A percentile compares a stretch with the other conserved stretches of the same genome.
Evolutionary conservation across 1,284 basidiomycete species (phyloP).

Genomic region (Coniophora puteana): DNA sequence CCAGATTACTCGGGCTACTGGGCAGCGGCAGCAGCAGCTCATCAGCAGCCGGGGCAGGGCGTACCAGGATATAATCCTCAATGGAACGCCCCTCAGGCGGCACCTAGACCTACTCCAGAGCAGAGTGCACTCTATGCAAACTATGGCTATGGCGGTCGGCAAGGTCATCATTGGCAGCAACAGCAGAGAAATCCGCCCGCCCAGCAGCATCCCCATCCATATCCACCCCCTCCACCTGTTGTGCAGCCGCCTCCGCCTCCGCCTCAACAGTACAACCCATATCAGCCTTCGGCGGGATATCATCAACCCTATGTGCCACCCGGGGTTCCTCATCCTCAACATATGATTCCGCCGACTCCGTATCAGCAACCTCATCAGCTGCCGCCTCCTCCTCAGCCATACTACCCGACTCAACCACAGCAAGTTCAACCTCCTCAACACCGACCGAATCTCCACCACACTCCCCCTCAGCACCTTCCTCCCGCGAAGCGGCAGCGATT

Average conservation of each 20-base stretch:
- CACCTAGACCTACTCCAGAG: slow-evolving; percentile 60
- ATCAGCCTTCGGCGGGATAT: slow-evolving; percentile 69
- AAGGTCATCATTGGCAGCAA: slow-evolving; percentile 56
- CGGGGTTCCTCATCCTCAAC: slow-evolving; percentile 49
- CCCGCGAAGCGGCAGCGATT: slow-evolving; percentile 84
- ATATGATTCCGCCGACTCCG: slow-evolving; percentile 37
- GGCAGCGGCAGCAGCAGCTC: slow-evolving; percentile 54
- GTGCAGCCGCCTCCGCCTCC: slow-evolving; percentile 48
- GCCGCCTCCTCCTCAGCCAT: slow-evolving; percentile 33
- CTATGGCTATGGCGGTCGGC: slow-evolving; percentile 77
- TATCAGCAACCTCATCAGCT: slow-evolving; percentile 31
- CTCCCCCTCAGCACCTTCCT: slow-evolving; percentile 65
- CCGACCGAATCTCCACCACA: slow-evolving; percentile 49
- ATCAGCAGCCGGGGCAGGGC: slow-evolving; percentile 41
- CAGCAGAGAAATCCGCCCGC: slow-evolving; percentile 53
- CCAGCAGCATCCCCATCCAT: slow-evolving; percentile 45
- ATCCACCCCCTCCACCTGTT: slow-evolving; percentile 48
- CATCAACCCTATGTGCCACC: slow-evolving; percentile 67
- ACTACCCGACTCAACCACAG: slow-evolving; percentile 39
- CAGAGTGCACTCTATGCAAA: slow-evolving; percentile 80
- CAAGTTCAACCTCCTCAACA: slow-evolving; percentile 45
- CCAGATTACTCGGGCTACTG: slow-evolving; percentile 76
- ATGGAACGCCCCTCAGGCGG: slow-evolving; percentile 58
- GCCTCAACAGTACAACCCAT: slow-evolving; percentile 67
- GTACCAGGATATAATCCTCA: slow-evolving; percentile 56